A percentile compares a stretch with the other conserved stretches of the same genome.
Evolutionary conservation across 176 grass and related monocot genomes (phyloP).

Genomic region (Triticum dicoccoides): DNA sequence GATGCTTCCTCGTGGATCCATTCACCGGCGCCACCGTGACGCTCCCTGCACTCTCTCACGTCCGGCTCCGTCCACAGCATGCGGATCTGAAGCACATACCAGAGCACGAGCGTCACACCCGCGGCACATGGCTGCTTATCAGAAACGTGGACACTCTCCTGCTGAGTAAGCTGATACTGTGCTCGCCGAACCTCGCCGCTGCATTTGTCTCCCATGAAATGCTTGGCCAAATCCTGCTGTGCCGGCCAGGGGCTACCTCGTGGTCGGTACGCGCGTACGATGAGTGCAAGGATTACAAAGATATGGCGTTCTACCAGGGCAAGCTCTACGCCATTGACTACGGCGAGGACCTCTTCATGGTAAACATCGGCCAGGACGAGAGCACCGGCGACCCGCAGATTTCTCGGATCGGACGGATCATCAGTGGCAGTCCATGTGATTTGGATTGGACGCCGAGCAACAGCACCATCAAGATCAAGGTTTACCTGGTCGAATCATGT

Average conservation of each 20-base stretch:
- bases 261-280: neutral
- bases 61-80: neutral
- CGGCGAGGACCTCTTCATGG: neutral
- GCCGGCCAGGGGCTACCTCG: neutral
- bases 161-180: neutral
- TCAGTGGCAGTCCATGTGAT: too few species aligned
- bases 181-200: too few species aligned
- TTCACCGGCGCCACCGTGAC: neutral
- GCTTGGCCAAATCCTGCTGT: too few species aligned
- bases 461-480: too few species aligned
- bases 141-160: neutral
- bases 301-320: neutral
- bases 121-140: neutral
- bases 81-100: neutral
- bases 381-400: too few species aligned
- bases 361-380: too few species aligned
- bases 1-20: neutral
- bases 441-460: too few species aligned
- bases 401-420: too few species aligned
- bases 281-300: too few species aligned
- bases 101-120: neutral
- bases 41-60: neutral
- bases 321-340: neutral
- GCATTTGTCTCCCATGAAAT: too few species aligned
- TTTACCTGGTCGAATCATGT: too few species aligned